A percentile compares a stretch with the other conserved stretches of the same genome.
phyloP scores from a whole-genome alignment of 1,139 yeast genomes.

The Yamadazyma triangularis region DNA sequence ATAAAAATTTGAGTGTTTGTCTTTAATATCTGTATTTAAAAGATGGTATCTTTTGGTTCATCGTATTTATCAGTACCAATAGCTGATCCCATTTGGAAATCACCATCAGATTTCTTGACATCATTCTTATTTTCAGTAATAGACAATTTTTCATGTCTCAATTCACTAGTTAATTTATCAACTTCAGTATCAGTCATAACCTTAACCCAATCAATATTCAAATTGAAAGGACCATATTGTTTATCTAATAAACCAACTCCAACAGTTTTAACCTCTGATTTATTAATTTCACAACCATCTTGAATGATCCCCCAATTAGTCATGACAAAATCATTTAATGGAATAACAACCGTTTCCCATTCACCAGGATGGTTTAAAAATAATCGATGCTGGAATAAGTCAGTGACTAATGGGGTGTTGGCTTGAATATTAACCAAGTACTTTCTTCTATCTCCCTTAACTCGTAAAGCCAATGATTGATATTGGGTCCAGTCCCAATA shows the following conservation, averaged over 20 bases:
- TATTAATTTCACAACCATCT: conserved; percentile 59
- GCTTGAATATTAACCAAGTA: conserved; percentile 80
- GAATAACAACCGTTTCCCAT: conserved; percentile 82
- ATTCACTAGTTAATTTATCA: conserved; percentile 22
- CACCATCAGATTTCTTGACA: background rate
- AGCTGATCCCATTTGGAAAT: conserved; percentile 9
- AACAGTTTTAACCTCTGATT: conserved; percentile 62
- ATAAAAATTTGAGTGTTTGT: too few species aligned
- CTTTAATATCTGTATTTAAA: too few species aligned
- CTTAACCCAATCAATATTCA: conserved; percentile 71
- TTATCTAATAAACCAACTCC: conserved; percentile 80
- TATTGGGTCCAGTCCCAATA: conserved; percentile 64
- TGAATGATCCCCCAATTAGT: conserved; percentile 82
- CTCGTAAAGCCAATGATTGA: conserved; percentile 61
- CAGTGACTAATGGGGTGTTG: conserved; percentile 73
- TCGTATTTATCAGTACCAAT: conserved; percentile 17
- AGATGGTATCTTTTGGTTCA: conserved; percentile 31
- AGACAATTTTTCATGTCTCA: conserved; percentile 21
- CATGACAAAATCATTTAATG: conserved; percentile 72
- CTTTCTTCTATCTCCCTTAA: conserved; percentile 70
- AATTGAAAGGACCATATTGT: conserved; percentile 70
- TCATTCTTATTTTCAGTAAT: conserved; percentile 3
- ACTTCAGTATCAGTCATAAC: conserved; percentile 58
- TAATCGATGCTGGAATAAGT: conserved; percentile 76
- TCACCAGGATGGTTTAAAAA: conserved; percentile 70